A percentile compares a stretch with the other conserved stretches of the same genome.
phyloP scores from a whole-genome alignment of 495 filamentous ascomycete genomes.

The Penicillium ochrochloron region DNA sequence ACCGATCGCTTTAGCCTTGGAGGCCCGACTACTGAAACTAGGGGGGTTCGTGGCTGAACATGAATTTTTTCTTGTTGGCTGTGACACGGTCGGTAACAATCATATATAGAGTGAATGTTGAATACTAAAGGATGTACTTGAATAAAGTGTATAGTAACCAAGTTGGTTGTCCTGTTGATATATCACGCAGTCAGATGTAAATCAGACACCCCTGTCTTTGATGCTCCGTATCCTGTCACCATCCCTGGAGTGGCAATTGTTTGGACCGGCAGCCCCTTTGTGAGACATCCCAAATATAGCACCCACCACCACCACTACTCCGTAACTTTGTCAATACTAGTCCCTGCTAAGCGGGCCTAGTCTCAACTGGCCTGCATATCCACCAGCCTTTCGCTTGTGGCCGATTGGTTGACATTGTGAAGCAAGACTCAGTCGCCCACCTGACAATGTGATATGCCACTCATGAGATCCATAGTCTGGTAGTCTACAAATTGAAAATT shows the following conservation, averaged over 20 bases:
- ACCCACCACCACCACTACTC: background rate
- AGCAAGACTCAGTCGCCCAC: constrained; percentile 4
- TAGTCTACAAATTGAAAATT: background rate
- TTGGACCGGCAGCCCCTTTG: constrained; percentile 19
- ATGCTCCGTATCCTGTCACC: background rate
- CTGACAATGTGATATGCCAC: constrained; percentile 10
- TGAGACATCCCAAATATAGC: constrained; percentile 37
- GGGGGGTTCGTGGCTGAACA: constrained; percentile 30
- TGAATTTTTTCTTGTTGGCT: background rate
- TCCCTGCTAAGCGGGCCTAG: constrained; percentile 1
- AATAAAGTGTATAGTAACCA: background rate
- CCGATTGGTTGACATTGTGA: constrained; percentile 3
- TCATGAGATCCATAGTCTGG: background rate
- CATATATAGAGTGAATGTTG: background rate
- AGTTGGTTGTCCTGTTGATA: background rate
- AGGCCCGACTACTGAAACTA: constrained; percentile 28
- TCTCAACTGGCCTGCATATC: constrained; percentile 4
- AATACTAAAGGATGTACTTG: background rate
- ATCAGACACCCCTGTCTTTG: background rate
- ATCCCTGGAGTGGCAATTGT: background rate
- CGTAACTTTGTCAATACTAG: background rate
- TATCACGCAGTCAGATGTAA: background rate
- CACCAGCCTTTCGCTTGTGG: constrained; percentile 2
- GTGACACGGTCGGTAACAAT: background rate
- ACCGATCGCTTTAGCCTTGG: constrained; percentile 15